phyloP scores from a whole-genome alignment of 1,139 yeast genomes.

The Scheffersomyces lignicola region DNA sequence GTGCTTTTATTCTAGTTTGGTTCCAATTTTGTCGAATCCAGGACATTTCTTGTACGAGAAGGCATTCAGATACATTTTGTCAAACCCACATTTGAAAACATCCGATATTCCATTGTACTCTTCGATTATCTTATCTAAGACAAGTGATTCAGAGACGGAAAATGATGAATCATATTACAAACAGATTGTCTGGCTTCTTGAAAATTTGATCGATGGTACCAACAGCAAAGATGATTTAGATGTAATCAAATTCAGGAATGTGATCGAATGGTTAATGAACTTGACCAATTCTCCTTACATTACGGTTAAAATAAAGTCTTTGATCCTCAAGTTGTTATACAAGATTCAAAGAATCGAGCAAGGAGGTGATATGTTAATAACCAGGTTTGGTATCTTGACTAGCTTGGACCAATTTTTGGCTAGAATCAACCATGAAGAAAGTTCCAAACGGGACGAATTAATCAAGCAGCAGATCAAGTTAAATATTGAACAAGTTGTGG shows the following conservation, averaged over 20 bases:
- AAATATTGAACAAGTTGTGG: slow-evolving; percentile 46
- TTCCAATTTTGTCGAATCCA: slow-evolving; percentile 62
- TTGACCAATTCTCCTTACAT: slow-evolving; percentile 52
- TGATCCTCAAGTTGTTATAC: slow-evolving; percentile 45
- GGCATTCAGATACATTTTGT: slow-evolving; percentile 58
- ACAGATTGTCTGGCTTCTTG: slow-evolving; percentile 69
- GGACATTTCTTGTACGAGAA: slow-evolving; percentile 74
- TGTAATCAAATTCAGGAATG: slow-evolving; percentile 49
- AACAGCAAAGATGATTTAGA: slow-evolving; percentile 51
- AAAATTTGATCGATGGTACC: slow-evolving; percentile 46
- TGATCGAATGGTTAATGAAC: slow-evolving; percentile 69
- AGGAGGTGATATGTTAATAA: slow-evolving; percentile 61
- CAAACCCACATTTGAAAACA: slow-evolving; percentile 53
- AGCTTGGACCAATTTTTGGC: slow-evolving; percentile 44
- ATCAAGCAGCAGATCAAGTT: slow-evolving; percentile 37
- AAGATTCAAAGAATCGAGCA: slow-evolving; percentile 54
- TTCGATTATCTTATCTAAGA: slow-evolving; percentile 37
- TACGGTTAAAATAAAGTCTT: slow-evolving; percentile 36
- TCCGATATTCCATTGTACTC: slow-evolving; percentile 68
- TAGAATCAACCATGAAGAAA: slow-evolving; percentile 14
- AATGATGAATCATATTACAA: slow-evolving; percentile 55
- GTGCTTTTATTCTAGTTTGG: slow-evolving; percentile 52
- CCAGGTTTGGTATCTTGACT: slow-evolving; percentile 62
- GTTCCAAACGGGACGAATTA: slow-evolving; percentile 12
- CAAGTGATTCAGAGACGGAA: slow-evolving; percentile 31